Base-by-base conservation (phyloP, 23 red algal genomes). In the Chondrus crispus region DNA sequence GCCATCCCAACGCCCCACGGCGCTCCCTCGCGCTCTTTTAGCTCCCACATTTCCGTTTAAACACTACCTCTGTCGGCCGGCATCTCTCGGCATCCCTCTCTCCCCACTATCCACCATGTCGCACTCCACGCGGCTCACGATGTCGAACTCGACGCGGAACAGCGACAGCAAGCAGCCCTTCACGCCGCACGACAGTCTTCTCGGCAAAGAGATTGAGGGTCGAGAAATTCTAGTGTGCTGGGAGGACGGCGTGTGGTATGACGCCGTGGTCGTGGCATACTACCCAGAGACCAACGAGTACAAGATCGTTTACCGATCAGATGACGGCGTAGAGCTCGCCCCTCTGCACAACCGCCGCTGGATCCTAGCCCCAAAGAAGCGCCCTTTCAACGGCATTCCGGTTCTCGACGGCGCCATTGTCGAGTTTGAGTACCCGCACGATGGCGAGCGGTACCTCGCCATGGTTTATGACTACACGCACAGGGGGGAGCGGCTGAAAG, bases 171-270 rank as follows among this genome's bases (percentile, higher is more conserved):
- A n/a, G n/a, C n/a, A n/a, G n/a, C 0, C 6, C 18, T 66, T 32
- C 18, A n/a, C 18, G 7, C 60, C 26, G 60, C 60, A 22, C 6
- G 60, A 66, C 26, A 66, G 18, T 66, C 38, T 46, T 38, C 13
- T 38, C 12, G 71, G 71, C 1, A 26, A 24, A 24, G 6, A 77
- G 12, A 35, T 77, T 24, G 71, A 1, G 37, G 71, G 71, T 40
- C 37, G 71, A 11, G 71, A 77, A 20, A 77, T 77, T 77, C 71
- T 77, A 7, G n/a, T 77, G 38, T 77, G 71, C 26, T 77, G 71
- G 71, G 71, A 77, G 9, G 71, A 77, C 38, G 71, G 71, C 44
- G 71, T 48, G 10, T 77, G 71, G 71, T 77, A 77, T 38, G 71
- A 77, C 24, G 71, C 71, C 26, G 43, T 77, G 10, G 22, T 77